Conservation (phyloP, 2,329 filamentous ascomycete genomes). For the Aureobasidium sp. region DNA sequence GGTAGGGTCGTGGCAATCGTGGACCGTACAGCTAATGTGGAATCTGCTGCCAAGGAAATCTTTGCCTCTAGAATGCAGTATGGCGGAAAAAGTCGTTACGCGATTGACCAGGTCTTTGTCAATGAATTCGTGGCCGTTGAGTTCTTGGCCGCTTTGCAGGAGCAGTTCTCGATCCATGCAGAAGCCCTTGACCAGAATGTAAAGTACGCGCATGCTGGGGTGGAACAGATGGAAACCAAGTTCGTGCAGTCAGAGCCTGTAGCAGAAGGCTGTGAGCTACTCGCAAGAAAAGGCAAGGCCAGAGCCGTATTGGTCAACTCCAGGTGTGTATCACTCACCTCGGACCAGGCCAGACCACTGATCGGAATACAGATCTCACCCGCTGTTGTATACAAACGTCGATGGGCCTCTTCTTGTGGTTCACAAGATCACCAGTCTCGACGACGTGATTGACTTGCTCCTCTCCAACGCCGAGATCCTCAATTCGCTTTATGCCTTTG, state of each 20-base stretch:
- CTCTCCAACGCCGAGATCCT: no score
- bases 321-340: no score
- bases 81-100: conserved; percentile 52
- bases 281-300: no score
- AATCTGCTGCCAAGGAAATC: conserved; percentile 47
- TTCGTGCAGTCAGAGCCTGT: no score
- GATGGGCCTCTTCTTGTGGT: not conserved
- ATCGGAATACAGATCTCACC: not conserved
- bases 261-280: no score
- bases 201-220: no score
- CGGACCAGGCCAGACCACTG: not conserved
- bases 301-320: no score
- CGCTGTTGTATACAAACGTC: not conserved
- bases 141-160: conserved; percentile 30
- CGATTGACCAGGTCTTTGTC: conserved; percentile 57
- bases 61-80: conserved; percentile 50
- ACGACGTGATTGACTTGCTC: not conserved
- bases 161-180: no score
- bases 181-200: no score
- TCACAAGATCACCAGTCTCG: not conserved
- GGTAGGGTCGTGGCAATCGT: conserved; percentile 35
- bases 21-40: conserved; percentile 52
- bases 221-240: no score
- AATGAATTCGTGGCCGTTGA: conserved; percentile 54
- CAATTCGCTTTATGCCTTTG: not conserved